Percentiles rank a stretch among this genome's conserved stretches.
Evolutionary conservation across 83 land plant genomes (phyloP).

Genomic region (Picea engelmannii): DNA sequence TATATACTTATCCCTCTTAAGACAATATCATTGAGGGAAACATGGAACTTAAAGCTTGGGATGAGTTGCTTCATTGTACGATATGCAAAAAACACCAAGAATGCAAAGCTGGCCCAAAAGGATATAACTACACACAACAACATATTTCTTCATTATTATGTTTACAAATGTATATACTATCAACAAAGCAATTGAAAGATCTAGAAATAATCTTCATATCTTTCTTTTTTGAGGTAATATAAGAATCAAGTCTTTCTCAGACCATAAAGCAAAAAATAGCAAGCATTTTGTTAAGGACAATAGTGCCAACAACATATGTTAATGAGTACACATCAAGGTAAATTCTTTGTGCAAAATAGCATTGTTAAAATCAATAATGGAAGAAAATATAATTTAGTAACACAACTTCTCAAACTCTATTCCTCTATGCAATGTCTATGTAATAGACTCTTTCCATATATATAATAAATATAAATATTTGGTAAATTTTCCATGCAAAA

Average conservation of each 20-base stretch:
- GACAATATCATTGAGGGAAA: conserved; percentile 93
- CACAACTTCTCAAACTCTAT: no score
- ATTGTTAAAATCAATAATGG: not conserved
- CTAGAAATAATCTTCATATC: conserved; percentile 34
- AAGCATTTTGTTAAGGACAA: conserved; percentile 54
- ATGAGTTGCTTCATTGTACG: conserved; percentile 58
- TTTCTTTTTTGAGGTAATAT: conserved; percentile 69
- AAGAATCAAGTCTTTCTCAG: conserved; percentile 64
- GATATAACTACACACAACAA: conserved; percentile 52
- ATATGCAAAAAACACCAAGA: conserved; percentile 76
- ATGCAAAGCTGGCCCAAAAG: conserved; percentile 71
- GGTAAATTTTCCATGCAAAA: conserved; percentile 78
- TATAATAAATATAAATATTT: no score
- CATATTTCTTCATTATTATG: not conserved
- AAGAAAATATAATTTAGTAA: not conserved
- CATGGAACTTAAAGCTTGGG: conserved; percentile 91
- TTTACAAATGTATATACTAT: not conserved
- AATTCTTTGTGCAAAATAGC: conserved; percentile 59
- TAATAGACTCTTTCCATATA: no score
- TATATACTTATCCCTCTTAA: conserved; percentile 81
- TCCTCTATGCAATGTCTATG: no score
- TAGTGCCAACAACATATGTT: conserved; percentile 71
- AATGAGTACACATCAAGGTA: conserved; percentile 94
- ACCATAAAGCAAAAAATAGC: conserved; percentile 64
- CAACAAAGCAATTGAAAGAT: not conserved